Evolutionary conservation across 2,329 filamentous ascomycete genomes (phyloP), one percentile per base, ranked within the genome.

Genomic region (Phaeophleospora eucalypticola): DNA sequence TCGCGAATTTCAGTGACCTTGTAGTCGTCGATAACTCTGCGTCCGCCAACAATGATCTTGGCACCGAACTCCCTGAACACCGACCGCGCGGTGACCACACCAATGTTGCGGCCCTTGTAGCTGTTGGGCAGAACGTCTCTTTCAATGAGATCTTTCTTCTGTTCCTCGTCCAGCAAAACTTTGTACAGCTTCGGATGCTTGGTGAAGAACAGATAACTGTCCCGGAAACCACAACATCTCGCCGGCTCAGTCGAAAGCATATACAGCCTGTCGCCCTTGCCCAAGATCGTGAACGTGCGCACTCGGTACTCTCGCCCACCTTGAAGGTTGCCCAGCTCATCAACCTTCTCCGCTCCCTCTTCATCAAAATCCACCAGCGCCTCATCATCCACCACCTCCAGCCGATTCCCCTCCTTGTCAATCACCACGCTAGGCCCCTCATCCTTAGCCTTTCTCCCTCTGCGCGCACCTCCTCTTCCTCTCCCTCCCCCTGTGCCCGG

Each of bases 221-320:
- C 93, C 58, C 93, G 81, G 77, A 98, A 98, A 14, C 93, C 93
- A 45, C 95, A 90, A 62, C 93, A 97, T 56, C 93, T 86, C 18
- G 93, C 93, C 4, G 93, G 94, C 65, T 98, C 93, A 3, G 93
- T 98, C 2, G 93, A 97, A 69, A 98, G 73, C 93, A 98, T 98
- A 80, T 98, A 98, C 9, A 95, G 81, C 46, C 90, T 77, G 41
- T 91, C 80, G 32, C 86, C 89, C 55, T 90, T 82, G 45, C 88
- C 89, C 15, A 82, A 78, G 54, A 98, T 86, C 6, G 86, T 95
- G 68, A 98, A 98, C 1, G 91, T 95, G 51, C 93, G 86, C 64
- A 95, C 95, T 20, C 93, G 84, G 68, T 98, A 98, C 62, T 97
- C 89, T 58, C 93, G 82, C 3, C 85, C 90, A 20, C 82, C 93